Evolutionary conservation across 495 filamentous ascomycete species (phyloP).

Genomic region (Neurospora terricola): DNA sequence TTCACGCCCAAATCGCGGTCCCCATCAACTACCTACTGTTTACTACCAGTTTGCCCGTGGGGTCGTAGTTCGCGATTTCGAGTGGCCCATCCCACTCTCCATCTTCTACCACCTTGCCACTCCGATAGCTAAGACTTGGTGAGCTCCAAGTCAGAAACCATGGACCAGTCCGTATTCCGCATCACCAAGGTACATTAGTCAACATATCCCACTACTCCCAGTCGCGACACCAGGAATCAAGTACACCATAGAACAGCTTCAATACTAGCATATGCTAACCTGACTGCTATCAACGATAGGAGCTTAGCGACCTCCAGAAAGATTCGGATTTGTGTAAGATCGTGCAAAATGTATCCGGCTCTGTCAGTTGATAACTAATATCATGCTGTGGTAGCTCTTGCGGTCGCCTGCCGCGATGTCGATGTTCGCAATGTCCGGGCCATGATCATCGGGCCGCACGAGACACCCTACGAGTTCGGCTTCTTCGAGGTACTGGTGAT

Average conservation of each 20-base stretch:
- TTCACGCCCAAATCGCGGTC: neutral
- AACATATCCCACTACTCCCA: constrained; percentile 3
- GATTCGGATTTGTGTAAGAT: constrained; percentile 68
- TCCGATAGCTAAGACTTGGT: neutral
- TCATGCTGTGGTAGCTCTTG: constrained; percentile 49
- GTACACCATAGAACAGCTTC: constrained; percentile 15
- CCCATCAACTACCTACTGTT: neutral
- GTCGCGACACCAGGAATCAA: neutral
- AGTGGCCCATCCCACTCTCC: neutral
- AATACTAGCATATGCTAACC: constrained; percentile 28
- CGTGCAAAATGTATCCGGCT: neutral
- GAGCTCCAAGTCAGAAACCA: constrained; percentile 23
- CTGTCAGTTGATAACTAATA: constrained; percentile 5
- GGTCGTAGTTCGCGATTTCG: neutral
- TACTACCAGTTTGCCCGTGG: neutral
- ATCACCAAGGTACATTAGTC: constrained; percentile 58
- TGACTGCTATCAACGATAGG: constrained; percentile 37
- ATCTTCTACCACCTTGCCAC: neutral
- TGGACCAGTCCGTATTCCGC: constrained; percentile 81
- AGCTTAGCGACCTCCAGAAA: constrained; percentile 74
- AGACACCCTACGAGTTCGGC: constrained; percentile 92
- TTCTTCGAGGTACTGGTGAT: constrained; percentile 69
- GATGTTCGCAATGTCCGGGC: constrained; percentile 85
- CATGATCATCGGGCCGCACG: constrained; percentile 84
- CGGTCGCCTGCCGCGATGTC: constrained; percentile 73